These are phyloP conservation scores for Fusarium devonianum DNA, from an alignment of 2,329 filamentous ascomycete genomes.

Conservation along the genomic window DNA sequence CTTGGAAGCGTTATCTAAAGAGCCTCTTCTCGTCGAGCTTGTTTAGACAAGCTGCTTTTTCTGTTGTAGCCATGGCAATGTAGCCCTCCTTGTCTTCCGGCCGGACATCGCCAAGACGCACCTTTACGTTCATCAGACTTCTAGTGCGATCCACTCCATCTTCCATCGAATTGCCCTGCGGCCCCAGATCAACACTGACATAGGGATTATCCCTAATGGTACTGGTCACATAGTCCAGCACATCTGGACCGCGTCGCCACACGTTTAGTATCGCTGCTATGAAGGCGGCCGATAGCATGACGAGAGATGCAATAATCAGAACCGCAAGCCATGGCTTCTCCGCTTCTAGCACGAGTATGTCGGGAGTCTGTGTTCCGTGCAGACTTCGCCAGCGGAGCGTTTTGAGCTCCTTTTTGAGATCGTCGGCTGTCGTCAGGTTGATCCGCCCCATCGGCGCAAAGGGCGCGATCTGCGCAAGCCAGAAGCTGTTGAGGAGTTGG, in stretches of 20 bases:
- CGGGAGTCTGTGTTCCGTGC: background rate
- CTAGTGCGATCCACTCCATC: slow-evolving; percentile 9
- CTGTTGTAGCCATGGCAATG: slow-evolving; percentile 10
- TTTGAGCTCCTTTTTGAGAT: background rate
- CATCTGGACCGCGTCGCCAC: slow-evolving; percentile 6
- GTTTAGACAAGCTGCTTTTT: background rate
- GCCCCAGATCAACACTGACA: background rate
- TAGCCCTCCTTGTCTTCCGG: slow-evolving; percentile 8
- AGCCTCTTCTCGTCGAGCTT: background rate
- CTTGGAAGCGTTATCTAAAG: background rate
- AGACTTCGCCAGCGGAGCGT: background rate
- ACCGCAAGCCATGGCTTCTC: slow-evolving; percentile 5
- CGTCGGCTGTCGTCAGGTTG: background rate
- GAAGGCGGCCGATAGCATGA: background rate
- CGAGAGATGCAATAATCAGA: slow-evolving; percentile 1
- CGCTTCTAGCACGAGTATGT: background rate
- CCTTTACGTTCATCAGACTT: slow-evolving; percentile 7
- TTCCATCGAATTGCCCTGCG: slow-evolving; percentile 5
- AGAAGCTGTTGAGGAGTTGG: slow-evolving; percentile 13
- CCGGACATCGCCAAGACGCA: slow-evolving; percentile 12
- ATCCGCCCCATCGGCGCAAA: slow-evolving; percentile 5
- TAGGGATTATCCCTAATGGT: slow-evolving; percentile 14
- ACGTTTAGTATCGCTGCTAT: slow-evolving; percentile 9
- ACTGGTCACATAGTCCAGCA: slow-evolving; percentile 8
- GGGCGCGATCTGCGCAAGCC: slow-evolving; percentile 10